A percentile compares a stretch with the other conserved stretches of the same genome.
Evolutionary conservation across 2,329 filamentous ascomycete species (phyloP).

Genomic region (Diaporthe velutina): DNA sequence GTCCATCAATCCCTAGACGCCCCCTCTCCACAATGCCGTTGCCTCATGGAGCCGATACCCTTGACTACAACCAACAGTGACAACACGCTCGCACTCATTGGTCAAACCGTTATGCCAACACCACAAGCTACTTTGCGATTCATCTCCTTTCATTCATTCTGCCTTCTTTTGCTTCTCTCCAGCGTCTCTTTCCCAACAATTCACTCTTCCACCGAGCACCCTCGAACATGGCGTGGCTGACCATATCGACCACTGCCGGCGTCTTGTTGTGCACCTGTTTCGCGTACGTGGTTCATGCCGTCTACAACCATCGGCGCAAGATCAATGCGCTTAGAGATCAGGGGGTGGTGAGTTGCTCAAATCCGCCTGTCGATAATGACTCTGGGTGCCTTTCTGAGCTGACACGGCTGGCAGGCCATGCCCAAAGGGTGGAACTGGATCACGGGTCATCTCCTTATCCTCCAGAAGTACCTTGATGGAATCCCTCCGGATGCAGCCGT

Average conservation of each 20-base stretch:
- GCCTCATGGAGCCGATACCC: too few species aligned
- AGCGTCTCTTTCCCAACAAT: background rate
- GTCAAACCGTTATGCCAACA: background rate
- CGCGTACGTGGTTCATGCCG: background rate
- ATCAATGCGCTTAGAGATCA: constrained; percentile 25
- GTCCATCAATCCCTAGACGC: background rate
- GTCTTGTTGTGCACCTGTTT: background rate
- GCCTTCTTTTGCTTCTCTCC: too few species aligned
- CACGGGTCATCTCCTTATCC: constrained; percentile 23
- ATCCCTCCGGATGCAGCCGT: constrained; percentile 20
- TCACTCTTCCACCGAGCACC: background rate
- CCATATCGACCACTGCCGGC: background rate
- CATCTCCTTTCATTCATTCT: background rate
- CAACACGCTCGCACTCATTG: background rate
- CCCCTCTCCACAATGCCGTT: background rate
- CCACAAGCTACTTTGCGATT: too few species aligned
- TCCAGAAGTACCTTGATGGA: constrained; percentile 11
- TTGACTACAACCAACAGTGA: background rate
- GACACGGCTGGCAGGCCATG: background rate
- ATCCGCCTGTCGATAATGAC: background rate
- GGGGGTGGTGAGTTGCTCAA: constrained; percentile 3
- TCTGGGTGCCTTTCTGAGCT: background rate
- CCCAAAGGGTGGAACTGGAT: constrained; percentile 18
- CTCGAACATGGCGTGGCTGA: background rate
- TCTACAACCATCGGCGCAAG: constrained; percentile 6